A percentile compares a stretch with the other conserved stretches of the same genome.
Evolutionary conservation across 2,329 filamentous ascomycete species (phyloP).

Genomic region (Immersiporthe knoxdaviesiana): DNA sequence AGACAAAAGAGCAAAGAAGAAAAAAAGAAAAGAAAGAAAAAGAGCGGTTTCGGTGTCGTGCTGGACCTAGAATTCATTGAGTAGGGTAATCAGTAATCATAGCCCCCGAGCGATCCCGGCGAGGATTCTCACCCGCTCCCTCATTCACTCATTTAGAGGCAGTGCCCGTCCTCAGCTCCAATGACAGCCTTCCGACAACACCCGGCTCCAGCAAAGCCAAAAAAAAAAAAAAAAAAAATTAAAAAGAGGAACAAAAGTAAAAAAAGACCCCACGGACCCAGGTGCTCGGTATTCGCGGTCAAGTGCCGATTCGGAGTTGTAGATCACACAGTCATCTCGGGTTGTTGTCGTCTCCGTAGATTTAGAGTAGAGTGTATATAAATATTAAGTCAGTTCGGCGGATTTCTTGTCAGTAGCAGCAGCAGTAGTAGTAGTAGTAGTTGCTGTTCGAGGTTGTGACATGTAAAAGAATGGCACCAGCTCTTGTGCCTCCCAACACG

Average conservation of each 20-base stretch:
- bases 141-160: no score
- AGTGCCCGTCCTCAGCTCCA: not conserved
- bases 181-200: not conserved
- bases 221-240: no score
- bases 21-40: not conserved
- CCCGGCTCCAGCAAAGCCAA: not conserved
- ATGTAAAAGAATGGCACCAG: not conserved
- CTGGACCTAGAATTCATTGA: not conserved
- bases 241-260: no score
- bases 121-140: not conserved
- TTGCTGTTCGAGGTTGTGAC: not conserved
- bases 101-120: not conserved
- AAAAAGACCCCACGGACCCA: no score
- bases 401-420: no score
- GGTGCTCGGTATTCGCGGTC: not conserved
- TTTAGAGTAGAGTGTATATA: not conserved
- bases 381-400: not conserved
- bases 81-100: not conserved
- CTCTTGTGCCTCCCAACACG: not conserved
- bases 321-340: not conserved
- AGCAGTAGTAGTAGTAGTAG: no score
- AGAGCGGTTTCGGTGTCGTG: conserved; percentile 19
- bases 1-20: not conserved
- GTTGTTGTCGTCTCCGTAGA: no score
- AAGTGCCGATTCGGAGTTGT: not conserved